A percentile compares a stretch with the other conserved stretches of the same genome.
Evolutionary conservation across 495 filamentous ascomycete species (phyloP).

Genomic region (Platismatia glauca): DNA sequence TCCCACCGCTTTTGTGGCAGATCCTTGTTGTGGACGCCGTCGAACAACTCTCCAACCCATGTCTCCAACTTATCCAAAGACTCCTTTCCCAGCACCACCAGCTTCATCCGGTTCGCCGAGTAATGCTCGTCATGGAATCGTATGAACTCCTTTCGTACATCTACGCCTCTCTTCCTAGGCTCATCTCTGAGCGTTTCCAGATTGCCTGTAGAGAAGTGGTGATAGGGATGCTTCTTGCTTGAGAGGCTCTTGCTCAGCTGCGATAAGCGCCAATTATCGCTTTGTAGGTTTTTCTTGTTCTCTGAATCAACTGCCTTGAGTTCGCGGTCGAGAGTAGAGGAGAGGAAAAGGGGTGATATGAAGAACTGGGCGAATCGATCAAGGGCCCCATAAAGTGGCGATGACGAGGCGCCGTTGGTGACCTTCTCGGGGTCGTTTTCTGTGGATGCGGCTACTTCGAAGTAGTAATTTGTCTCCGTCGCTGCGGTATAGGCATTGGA

Average conservation of each 20-base stretch:
- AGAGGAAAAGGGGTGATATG: conserved; percentile 80
- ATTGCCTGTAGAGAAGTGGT: conserved; percentile 93
- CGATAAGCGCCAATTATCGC: conserved; percentile 83
- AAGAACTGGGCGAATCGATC: conserved; percentile 99
- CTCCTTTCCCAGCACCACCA: conserved; percentile 84
- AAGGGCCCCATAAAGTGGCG: conserved; percentile 79
- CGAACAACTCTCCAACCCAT: conserved; percentile 85
- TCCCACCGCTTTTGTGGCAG: conserved; percentile 77
- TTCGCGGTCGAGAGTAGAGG: conserved; percentile 84
- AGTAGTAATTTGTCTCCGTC: conserved; percentile 96
- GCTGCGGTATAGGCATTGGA: conserved; percentile 93
- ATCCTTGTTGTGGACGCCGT: conserved; percentile 75
- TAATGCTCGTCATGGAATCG: conserved; percentile 85
- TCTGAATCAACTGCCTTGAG: conserved; percentile 92
- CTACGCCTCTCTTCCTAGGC: conserved; percentile 71
- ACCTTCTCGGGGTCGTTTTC: conserved; percentile 30
- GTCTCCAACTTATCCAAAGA: conserved; percentile 76
- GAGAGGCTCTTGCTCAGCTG: conserved; percentile 88
- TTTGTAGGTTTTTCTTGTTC: conserved; percentile 99
- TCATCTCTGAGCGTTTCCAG: conserved; percentile 79
- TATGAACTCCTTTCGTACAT: conserved; percentile 90
- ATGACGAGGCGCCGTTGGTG: conserved; percentile 42
- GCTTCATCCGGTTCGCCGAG: conserved; percentile 93
- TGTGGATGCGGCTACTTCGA: conserved; percentile 74
- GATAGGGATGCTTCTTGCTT: conserved; percentile 86